Percentiles rank a stretch among this genome's conserved stretches.
These are phyloP conservation scores for Silene noctiflora DNA, from an alignment of 179 eudicot species.

Conservation along the genomic window DNA sequence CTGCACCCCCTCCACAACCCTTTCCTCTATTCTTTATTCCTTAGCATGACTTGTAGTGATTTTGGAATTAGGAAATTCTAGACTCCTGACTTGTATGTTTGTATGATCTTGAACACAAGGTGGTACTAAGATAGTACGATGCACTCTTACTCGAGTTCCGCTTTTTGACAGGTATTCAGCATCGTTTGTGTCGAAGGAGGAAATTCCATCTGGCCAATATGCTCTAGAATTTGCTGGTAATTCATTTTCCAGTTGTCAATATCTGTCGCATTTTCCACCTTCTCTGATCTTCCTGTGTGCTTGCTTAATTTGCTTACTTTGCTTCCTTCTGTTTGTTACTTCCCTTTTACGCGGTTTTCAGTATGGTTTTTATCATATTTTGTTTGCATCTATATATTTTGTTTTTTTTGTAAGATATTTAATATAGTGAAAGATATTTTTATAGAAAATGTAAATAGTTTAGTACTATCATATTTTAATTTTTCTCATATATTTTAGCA, in stretches of 20 bases:
- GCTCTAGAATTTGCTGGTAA: constrained; percentile 79
- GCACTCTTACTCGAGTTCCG: background rate
- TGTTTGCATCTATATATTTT: background rate
- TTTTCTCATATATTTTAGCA: too few species aligned
- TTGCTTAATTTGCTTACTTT: constrained; percentile 3
- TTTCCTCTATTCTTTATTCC: background rate
- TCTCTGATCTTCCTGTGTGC: background rate
- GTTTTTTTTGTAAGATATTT: too few species aligned
- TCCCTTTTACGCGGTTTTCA: background rate
- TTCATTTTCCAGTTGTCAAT: constrained; percentile 3
- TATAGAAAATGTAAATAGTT: background rate
- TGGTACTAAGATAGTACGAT: too few species aligned
- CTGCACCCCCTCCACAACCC: background rate
- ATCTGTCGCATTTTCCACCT: background rate
- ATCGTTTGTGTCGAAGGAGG: constrained; percentile 69
- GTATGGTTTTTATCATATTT: background rate
- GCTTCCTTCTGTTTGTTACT: background rate
- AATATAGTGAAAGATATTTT: too few species aligned
- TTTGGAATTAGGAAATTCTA: background rate
- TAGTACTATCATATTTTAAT: background rate
- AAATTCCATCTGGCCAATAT: constrained; percentile 70
- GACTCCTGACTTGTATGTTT: background rate
- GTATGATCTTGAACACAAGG: background rate
- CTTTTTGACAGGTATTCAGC: constrained; percentile 58
- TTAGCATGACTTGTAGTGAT: background rate